phyloP scores from a whole-genome alignment of 1,284 basidiomycete genomes.

The Lignosus rhinocerotis region DNA sequence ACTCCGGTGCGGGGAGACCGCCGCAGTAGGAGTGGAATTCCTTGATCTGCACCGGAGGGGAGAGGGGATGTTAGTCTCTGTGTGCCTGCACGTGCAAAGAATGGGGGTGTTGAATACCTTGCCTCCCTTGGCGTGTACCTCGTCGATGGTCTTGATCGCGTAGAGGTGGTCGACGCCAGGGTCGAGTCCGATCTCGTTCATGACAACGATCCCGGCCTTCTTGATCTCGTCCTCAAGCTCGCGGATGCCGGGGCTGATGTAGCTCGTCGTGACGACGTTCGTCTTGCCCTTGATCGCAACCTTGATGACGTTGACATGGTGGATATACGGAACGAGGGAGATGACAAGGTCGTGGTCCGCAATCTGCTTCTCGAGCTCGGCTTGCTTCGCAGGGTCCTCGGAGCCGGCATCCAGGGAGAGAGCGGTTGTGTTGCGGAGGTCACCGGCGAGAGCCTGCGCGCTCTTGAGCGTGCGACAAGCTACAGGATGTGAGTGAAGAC shows the following conservation, averaged over 20 bases:
- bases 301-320: slow-evolving; percentile 91
- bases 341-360: slow-evolving; percentile 92
- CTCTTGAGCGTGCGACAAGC: slow-evolving; percentile 85
- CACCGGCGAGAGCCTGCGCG: slow-evolving; percentile 70
- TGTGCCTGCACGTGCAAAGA: not conserved
- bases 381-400: slow-evolving; percentile 34
- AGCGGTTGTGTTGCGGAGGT: slow-evolving; percentile 70
- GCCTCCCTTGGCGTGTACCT: slow-evolving; percentile 92
- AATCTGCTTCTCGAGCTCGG: slow-evolving; percentile 79
- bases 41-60: slow-evolving; percentile 62
- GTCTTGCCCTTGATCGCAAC: slow-evolving; percentile 95
- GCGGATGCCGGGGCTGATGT: slow-evolving; percentile 89
- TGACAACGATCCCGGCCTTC: slow-evolving; percentile 89
- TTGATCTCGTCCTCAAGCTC: slow-evolving; percentile 85
- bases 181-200: slow-evolving; percentile 99
- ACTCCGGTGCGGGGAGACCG: slow-evolving; percentile 90
- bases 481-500: slow-evolving; percentile 26
- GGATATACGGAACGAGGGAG: slow-evolving; percentile 95
- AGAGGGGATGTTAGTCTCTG: not conserved
- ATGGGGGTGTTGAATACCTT: slow-evolving; percentile 55
- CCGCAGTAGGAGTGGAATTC: slow-evolving; percentile 97
- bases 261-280: slow-evolving; percentile 95
- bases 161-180: slow-evolving; percentile 95
- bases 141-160: slow-evolving; percentile 95
- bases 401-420: slow-evolving; percentile 86